Evolutionary conservation across 352 stramenopile genomes (phyloP).

Genomic region (Phytophthora syringae): DNA sequence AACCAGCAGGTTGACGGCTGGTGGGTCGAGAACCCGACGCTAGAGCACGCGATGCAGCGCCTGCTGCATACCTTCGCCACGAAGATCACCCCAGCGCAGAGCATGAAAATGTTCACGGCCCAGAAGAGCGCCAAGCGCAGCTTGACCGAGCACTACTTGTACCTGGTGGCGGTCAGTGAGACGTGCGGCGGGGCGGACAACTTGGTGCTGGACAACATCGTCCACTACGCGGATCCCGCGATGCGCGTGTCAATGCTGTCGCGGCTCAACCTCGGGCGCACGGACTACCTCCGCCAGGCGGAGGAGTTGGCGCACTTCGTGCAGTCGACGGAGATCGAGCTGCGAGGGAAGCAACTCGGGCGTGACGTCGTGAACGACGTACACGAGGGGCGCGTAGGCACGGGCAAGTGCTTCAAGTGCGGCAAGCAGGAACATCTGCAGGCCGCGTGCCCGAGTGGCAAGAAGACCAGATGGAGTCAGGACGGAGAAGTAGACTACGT

Average conservation of each 20-base stretch:
- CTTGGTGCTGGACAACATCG: too few species aligned
- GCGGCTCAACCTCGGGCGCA: conserved; percentile 5
- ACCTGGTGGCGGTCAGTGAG: conserved; percentile 20
- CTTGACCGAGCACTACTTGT: conserved; percentile 26
- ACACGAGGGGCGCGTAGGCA: conserved; percentile 3
- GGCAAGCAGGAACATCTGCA: conserved; percentile 6
- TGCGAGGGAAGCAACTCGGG: neutral
- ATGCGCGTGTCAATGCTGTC: conserved; percentile 17
- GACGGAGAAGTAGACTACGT: neutral
- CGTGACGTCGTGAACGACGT: conserved; percentile 13
- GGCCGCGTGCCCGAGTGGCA: neutral
- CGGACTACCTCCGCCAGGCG: conserved; percentile 20
- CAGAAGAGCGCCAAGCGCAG: conserved; percentile 11
- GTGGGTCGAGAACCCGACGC: conserved; percentile 11
- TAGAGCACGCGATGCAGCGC: conserved; percentile 22
- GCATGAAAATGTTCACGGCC: conserved; percentile 25
- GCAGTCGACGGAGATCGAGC: conserved; percentile 17
- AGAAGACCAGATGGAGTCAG: neutral
- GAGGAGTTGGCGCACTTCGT: conserved; percentile 32
- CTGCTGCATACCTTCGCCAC: conserved; percentile 21
- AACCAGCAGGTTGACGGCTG: conserved; percentile 16
- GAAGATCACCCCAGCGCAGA: conserved; percentile 20
- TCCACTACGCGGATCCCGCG: too few species aligned
- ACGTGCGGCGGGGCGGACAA: too few species aligned
- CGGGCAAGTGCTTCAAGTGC: conserved; percentile 13